A percentile compares a stretch with the other conserved stretches of the same genome.
These are phyloP conservation scores for Stenocarpella maydis DNA, from an alignment of 2,329 filamentous ascomycete genomes.

Conservation along the genomic window DNA sequence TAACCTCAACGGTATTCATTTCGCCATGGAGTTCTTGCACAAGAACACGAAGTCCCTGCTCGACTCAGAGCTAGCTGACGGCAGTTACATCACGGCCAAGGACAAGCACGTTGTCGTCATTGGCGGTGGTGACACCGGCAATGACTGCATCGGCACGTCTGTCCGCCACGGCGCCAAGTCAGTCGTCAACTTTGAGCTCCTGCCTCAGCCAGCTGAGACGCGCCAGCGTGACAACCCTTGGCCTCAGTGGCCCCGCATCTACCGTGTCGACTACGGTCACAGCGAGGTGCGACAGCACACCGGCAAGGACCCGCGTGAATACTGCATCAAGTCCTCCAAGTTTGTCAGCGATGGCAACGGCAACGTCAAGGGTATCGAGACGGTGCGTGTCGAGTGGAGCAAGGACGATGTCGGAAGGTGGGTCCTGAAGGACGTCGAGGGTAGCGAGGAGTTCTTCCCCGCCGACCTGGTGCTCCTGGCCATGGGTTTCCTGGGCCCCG, in stretches of 20 bases:
- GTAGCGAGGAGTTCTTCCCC: constrained; percentile 94
- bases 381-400: constrained; percentile 94
- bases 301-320: constrained; percentile 95
- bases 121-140: constrained; percentile 96
- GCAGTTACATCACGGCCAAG: constrained; percentile 91
- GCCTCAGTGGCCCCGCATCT: constrained; percentile 98
- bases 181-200: constrained; percentile 94
- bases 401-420: constrained; percentile 88
- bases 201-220: constrained; percentile 90
- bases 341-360: constrained; percentile 90
- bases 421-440: constrained; percentile 98
- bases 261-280: constrained; percentile 98
- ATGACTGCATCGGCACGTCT: constrained; percentile 97
- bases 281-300: constrained; percentile 95
- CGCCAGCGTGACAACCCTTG: constrained; percentile 95
- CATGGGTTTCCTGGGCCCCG: constrained; percentile 96
- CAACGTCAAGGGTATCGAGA: constrained; percentile 95
- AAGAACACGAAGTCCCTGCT: constrained; percentile 97
- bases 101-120: constrained; percentile 97
- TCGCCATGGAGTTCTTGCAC: constrained; percentile 96
- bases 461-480: constrained; percentile 93
- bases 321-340: constrained; percentile 97
- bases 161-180: constrained; percentile 95
- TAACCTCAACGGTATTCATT: constrained; percentile 89
- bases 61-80: constrained; percentile 86